Evolutionary conservation across 805 yeast species (phyloP).

Genomic region (Starmerella geochares): DNA sequence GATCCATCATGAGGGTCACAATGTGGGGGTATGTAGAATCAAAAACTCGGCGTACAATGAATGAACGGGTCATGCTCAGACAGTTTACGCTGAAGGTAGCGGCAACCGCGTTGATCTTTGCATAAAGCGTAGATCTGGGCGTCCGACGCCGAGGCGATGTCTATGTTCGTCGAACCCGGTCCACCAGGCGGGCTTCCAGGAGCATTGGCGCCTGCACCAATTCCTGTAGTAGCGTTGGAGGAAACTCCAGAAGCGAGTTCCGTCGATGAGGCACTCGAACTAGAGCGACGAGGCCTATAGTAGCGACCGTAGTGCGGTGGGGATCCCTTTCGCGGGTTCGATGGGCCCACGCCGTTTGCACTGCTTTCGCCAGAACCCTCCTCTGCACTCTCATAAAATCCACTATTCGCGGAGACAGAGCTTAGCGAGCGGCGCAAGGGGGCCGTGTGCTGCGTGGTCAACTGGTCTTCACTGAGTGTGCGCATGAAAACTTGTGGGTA

Average conservation of each 20-base stretch:
- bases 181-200: background rate
- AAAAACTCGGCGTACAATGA: constrained; percentile 46
- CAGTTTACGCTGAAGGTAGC: constrained; percentile 79
- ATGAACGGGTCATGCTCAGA: constrained; percentile 38
- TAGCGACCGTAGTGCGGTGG: background rate
- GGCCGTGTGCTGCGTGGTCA: background rate
- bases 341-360: background rate
- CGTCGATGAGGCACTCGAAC: constrained; percentile 15
- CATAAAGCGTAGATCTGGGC: constrained; percentile 68
- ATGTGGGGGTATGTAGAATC: constrained; percentile 68
- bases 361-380: background rate
- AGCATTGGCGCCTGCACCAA: constrained; percentile 1
- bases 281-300: constrained; percentile 12
- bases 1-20: constrained; percentile 81
- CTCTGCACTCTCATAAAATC: background rate
- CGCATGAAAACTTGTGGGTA: constrained; percentile 9
- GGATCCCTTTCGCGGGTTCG: background rate
- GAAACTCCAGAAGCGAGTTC: background rate
- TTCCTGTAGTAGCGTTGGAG: background rate
- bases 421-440: constrained; percentile 3
- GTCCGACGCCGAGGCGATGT: constrained; percentile 9
- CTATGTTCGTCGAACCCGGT: background rate
- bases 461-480: constrained; percentile 1
- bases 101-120: constrained; percentile 93
- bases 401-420: background rate